Percentiles rank a stretch among this genome's conserved stretches.
Evolutionary conservation across 73 alveolate genomes (phyloP).

Genomic region (Diophrys sp.): DNA sequence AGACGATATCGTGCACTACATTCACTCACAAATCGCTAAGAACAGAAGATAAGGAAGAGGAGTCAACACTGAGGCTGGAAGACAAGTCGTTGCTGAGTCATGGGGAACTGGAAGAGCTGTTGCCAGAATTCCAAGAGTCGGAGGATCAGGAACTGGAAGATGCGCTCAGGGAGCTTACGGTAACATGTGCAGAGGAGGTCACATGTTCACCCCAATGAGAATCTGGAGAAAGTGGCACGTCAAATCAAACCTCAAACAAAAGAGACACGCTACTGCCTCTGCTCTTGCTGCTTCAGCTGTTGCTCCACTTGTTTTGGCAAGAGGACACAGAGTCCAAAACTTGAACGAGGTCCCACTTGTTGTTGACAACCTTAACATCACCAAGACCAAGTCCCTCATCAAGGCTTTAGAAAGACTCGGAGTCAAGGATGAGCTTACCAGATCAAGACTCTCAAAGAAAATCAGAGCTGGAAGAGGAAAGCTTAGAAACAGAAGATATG

Average conservation of each 20-base stretch:
- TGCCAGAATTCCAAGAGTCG: constrained; percentile 99
- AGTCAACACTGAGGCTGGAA: constrained; percentile 88
- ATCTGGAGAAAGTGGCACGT: constrained; percentile 99
- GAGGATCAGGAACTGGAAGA: constrained; percentile 99
- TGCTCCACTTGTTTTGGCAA: constrained; percentile 96
- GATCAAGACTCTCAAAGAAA: constrained; percentile 58
- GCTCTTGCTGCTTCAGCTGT: constrained; percentile 98
- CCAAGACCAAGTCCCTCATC: constrained; percentile 89
- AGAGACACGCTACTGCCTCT: constrained; percentile 99
- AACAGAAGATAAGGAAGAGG: constrained; percentile 98
- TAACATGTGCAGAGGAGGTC: constrained; percentile 98
- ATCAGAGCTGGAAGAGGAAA: constrained; percentile 93
- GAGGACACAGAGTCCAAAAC: constrained; percentile 96
- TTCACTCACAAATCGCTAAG: constrained; percentile 92
- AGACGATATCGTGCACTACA: constrained; percentile 94
- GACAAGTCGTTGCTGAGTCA: constrained; percentile 98
- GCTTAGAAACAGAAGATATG: constrained; percentile 89
- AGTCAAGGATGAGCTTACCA: constrained; percentile 75
- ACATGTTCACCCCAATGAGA: constrained; percentile 98
- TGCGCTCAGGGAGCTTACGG: constrained; percentile 99
- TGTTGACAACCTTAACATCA: constrained; percentile 85
- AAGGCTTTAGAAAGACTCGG: constrained; percentile 81
- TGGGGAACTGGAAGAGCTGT: constrained; percentile 99
- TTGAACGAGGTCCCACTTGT: constrained; percentile 98
- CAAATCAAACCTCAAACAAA: constrained; percentile 91